Evolutionary conservation across 768 basidiomycete species (phyloP), one percentile per base, ranked within the genome.

Genomic region (Russula compacta): DNA sequence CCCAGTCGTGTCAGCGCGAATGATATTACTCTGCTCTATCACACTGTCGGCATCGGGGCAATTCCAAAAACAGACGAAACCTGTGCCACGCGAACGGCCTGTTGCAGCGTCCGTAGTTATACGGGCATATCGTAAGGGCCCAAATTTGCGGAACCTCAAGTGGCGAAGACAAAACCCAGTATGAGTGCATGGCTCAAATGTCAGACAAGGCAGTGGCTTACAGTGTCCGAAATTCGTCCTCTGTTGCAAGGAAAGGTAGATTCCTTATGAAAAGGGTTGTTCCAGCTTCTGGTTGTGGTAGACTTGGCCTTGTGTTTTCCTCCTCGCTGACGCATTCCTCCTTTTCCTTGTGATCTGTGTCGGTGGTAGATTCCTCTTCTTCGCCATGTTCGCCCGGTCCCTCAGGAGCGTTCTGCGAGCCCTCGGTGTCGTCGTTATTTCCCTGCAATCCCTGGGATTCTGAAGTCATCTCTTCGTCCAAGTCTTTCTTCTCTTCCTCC

Each of bases 1-100:
- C 17, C 83, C 83, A 9, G 79, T 78, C 0, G 83, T 86, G 72
- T 92, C 88, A 33, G 76, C 67, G 19, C 82, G 82, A 5, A 92
- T 73, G 6, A 85, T 75, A 29, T 90, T 84, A 61, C 92, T 88
- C 69, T 94, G 89, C 56, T 84, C 78, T 24, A 98, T 79, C 9
- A 84, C 92, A 61, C 84, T 84, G 69, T 95, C 86, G 15, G 95
- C 95, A 64, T 95, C 89, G 64, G 85, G 89, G 62, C 81, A 84
- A 59, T 95, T 92, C 94, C 95, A 98, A 74, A 95, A 98, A 71
- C 94, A 98, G 2, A 87, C 93, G 70, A 99, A 99, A 3, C 94
- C 97, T 6, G 94, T 95, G 29, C 97, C 97, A 49, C 93, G 81
- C 24, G 95, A 93, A 49, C 94, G 86, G 17, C 87, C 91, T 1